phyloP scores from a whole-genome alignment of 1,284 basidiomycete genomes.

The Sanghuangporus baumii region DNA sequence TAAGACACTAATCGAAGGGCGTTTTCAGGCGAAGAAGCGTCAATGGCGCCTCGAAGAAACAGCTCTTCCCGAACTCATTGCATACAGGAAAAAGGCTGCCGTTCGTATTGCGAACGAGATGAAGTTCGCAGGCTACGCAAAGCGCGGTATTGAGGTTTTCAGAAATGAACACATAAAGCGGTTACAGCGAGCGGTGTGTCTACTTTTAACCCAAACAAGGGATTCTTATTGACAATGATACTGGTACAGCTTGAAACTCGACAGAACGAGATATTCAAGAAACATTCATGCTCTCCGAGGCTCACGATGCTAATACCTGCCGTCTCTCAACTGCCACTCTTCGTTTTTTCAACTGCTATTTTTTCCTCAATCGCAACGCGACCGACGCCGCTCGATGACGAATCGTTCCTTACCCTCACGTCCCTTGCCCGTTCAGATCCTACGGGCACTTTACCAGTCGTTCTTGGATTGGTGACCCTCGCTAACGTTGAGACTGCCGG shows the following conservation, averaged over 20 bases:
- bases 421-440: slow-evolving; percentile 67
- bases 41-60: slow-evolving; percentile 60
- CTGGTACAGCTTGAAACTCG: slow-evolving; percentile 43
- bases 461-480: slow-evolving; percentile 67
- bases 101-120: slow-evolving; percentile 52
- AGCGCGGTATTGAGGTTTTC: slow-evolving; percentile 49
- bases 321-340: slow-evolving; percentile 67
- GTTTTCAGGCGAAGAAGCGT: slow-evolving; percentile 52
- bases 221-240: background rate
- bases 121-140: slow-evolving; percentile 44
- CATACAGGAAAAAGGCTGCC: slow-evolving; percentile 46
- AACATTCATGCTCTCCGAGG: slow-evolving; percentile 53
- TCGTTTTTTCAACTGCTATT: slow-evolving; percentile 57
- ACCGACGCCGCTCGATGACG: slow-evolving; percentile 64
- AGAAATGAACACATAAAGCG: slow-evolving; percentile 43
- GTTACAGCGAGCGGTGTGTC: slow-evolving; percentile 24
- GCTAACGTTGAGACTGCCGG: slow-evolving; percentile 72
- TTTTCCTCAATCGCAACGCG: slow-evolving; percentile 51
- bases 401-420: slow-evolving; percentile 68
- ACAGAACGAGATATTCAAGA: slow-evolving; percentile 52
- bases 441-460: slow-evolving; percentile 63
- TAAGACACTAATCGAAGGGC: background rate
- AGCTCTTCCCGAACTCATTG: slow-evolving; percentile 62
- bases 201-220: background rate
- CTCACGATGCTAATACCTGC: slow-evolving; percentile 59